Percentiles rank a stretch among this genome's conserved stretches.
phyloP scores from a whole-genome alignment of 257 asterid genomes.

The Capsicum chinense region DNA sequence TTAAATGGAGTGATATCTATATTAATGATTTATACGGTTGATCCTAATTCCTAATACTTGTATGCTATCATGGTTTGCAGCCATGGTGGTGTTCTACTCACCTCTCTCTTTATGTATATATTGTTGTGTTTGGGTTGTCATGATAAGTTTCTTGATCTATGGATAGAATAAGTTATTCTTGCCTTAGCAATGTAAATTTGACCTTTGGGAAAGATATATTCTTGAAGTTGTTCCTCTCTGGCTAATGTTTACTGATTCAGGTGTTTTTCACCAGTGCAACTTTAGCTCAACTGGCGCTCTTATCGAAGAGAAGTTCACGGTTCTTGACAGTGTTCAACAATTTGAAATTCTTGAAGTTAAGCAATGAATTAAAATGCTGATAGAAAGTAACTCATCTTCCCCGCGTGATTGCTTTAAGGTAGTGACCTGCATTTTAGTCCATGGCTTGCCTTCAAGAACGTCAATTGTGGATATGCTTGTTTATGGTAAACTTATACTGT shows the following conservation, averaged over 20 bases:
- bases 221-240: neutral
- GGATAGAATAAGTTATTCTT: neutral
- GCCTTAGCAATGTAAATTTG: neutral
- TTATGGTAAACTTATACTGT: constrained; percentile 53
- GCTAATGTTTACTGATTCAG: constrained; percentile 45
- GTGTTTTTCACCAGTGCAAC: constrained; percentile 72
- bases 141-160: neutral
- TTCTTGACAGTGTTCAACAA: constrained; percentile 64
- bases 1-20: neutral
- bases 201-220: neutral
- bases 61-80: constrained; percentile 19
- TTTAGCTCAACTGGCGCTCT: constrained; percentile 71
- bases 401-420: constrained; percentile 53
- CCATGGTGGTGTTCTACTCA: neutral
- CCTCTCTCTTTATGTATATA: constrained; percentile 43
- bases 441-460: too few species aligned
- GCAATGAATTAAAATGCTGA: constrained; percentile 28
- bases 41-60: too few species aligned
- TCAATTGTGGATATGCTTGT: constrained; percentile 55
- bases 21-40: neutral
- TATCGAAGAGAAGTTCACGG: constrained; percentile 61
- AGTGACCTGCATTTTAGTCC: constrained; percentile 49
- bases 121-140: constrained; percentile 29
- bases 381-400: constrained; percentile 51
- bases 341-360: constrained; percentile 79